Evolutionary conservation across 139 green algal species (phyloP).

Genomic region (Chlorella vulgaris): DNA sequence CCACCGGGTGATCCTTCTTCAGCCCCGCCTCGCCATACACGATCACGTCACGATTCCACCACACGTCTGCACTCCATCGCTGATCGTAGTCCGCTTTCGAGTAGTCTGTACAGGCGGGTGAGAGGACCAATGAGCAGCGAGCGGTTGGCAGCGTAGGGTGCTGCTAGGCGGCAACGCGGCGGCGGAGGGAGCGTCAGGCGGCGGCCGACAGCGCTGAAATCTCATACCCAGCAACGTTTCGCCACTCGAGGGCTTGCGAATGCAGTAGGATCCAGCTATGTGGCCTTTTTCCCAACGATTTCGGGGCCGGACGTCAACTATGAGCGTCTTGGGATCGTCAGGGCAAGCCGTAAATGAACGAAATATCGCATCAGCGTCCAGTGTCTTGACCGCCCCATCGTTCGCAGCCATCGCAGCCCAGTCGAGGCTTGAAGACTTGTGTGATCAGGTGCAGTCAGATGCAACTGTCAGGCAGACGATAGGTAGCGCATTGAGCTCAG

Average conservation of each 20-base stretch:
- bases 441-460: no score
- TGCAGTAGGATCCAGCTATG: constrained; percentile 53
- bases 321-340: constrained; percentile 50
- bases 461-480: no score
- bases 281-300: constrained; percentile 67
- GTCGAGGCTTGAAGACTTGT: no score
- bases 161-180: no score
- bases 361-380: constrained; percentile 58
- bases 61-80: constrained; percentile 50
- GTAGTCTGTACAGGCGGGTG: constrained; percentile 50
- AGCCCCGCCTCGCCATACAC: constrained; percentile 68
- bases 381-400: constrained; percentile 39
- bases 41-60: constrained; percentile 72
- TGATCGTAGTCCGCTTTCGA: constrained; percentile 46
- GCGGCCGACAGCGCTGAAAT: neutral
- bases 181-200: neutral
- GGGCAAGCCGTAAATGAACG: constrained; percentile 62
- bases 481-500: no score
- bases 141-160: neutral
- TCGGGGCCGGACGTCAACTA: constrained; percentile 61
- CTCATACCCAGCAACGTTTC: constrained; percentile 54
- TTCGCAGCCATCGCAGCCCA: neutral
- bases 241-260: constrained; percentile 58
- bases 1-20: constrained; percentile 69
- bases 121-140: no score